Percentiles rank a stretch among this genome's conserved stretches.
Conservation (phyloP, 2,329 filamentous ascomycete species). For the Metarhizium robertsii region DNA sequence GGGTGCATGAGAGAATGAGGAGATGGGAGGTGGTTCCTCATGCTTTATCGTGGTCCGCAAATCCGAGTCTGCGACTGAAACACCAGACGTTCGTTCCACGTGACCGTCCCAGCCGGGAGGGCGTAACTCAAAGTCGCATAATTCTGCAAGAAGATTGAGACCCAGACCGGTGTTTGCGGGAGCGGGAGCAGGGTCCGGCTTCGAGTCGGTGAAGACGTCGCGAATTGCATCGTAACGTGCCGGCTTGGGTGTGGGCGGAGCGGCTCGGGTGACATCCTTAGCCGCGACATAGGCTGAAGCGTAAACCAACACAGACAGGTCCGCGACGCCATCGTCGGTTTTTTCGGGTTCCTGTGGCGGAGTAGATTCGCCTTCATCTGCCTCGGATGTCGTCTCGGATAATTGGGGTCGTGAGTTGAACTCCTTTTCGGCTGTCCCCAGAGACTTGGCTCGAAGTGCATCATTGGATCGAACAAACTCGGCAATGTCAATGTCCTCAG, state of each 20-base stretch:
- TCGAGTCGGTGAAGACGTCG: constrained; percentile 31
- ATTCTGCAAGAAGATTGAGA: constrained; percentile 24
- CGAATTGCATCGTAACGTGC: constrained; percentile 28
- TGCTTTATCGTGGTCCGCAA: constrained; percentile 13
- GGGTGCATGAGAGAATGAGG: constrained; percentile 12
- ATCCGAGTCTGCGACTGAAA: neutral
- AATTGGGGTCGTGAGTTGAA: constrained; percentile 19
- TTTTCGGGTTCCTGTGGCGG: constrained; percentile 7
- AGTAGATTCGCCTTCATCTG: constrained; percentile 12
- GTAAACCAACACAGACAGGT: constrained; percentile 21
- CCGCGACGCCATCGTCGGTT: constrained; percentile 16
- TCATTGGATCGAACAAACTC: constrained; percentile 25
- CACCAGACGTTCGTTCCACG: neutral
- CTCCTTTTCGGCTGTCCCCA: constrained; percentile 26
- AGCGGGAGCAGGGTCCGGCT: constrained; percentile 18
- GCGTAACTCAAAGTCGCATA: constrained; percentile 23
- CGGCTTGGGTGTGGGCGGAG: constrained; percentile 19
- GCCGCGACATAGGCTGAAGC: constrained; percentile 22
- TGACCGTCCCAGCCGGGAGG: constrained; percentile 13
- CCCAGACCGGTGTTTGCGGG: constrained; percentile 14
- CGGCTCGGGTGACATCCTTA: constrained; percentile 16
- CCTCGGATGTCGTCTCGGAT: constrained; percentile 17
- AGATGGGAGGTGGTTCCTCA: constrained; percentile 14
- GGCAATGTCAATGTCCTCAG: constrained; percentile 22
- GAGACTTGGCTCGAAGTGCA: constrained; percentile 23